Conservation (phyloP, 192 early-diverging fungal species). For the Funneliformis mosseae region DNA sequence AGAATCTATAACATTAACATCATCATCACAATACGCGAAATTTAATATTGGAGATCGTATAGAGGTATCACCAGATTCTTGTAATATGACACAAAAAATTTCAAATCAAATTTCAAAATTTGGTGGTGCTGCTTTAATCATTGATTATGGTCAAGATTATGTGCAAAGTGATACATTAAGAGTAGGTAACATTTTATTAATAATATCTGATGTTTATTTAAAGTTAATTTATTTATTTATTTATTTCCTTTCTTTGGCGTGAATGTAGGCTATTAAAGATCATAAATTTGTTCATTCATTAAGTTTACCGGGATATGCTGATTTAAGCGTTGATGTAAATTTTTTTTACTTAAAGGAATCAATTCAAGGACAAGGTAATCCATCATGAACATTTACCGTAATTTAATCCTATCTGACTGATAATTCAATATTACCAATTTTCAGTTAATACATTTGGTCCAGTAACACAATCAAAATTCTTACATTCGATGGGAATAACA, state of each 20-base stretch:
- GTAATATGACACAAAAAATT: constrained; percentile 64
- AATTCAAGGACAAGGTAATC: constrained; percentile 44
- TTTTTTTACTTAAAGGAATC: constrained; percentile 75
- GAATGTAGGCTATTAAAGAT: constrained; percentile 70
- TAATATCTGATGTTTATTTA: not conserved
- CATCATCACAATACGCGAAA: constrained; percentile 46
- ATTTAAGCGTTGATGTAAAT: constrained; percentile 93
- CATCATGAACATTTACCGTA: not conserved
- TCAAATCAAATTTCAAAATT: constrained; percentile 66
- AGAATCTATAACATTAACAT: constrained; percentile 30
- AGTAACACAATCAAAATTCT: constrained; percentile 74
- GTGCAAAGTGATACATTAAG: constrained; percentile 77
- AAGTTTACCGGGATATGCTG: constrained; percentile 78
- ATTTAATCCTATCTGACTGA: not conserved
- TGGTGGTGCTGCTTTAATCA: constrained; percentile 72
- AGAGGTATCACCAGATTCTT: constrained; percentile 85
- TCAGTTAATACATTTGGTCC: constrained; percentile 70
- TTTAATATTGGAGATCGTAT: constrained; percentile 75
- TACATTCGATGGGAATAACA: constrained; percentile 84
- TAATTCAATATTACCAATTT: constrained; percentile 10
- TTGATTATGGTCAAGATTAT: constrained; percentile 91
- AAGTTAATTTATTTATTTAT: not conserved
- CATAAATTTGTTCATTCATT: constrained; percentile 83
- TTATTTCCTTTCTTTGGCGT: not conserved
- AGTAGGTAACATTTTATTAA: constrained; percentile 42